Base-by-base conservation (phyloP, 345 rosid genomes). In the Eucalyptus sp. region DNA sequence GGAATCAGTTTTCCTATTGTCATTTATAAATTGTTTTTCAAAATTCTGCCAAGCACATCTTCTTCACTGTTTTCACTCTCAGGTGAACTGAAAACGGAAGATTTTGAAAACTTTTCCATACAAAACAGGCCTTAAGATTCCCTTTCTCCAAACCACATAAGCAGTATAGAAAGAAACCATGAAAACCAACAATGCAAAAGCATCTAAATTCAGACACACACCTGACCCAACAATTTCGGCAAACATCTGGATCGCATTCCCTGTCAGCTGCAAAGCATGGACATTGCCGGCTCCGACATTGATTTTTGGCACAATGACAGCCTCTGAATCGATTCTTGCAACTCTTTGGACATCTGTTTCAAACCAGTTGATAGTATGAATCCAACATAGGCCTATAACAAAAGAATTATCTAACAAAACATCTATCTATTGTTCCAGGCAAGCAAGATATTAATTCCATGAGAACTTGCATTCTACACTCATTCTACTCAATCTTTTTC, bases 181-280 rank as follows among this genome's bases (percentile, higher is more conserved):
- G 41, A 88, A 89, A 88, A 90, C 48, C 87, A 68, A 88, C 50
- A 58, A 83, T 60, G 46, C 83, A 71, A 18, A 71, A 76, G 86
- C 58, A 68, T 52, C 56, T 84, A 92, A 89, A 46, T 58, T 60
- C 41, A 88, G 31, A 86, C 94, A 92, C 94, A 92, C 90, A 98
- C 99, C 98, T 94, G 94, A 98, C 97, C 99, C 99, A 98, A 94
- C 99, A 98, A 90, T 97, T 98, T 92, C 99, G 93, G 92, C 99
- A 98, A 91, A 98, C 98, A 93, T 98, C 99, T 41, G 99, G 99
- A 90, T 98, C 99, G 68, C 99, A 98, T 96, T 98, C 99, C 88
- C 99, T 93, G 91, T 96, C 99, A 71, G 99, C 99, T 88, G 99
- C 99, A 93, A 97, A 98, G 92, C 99, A 98, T 71, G 99, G 99